A percentile compares a stretch with the other conserved stretches of the same genome.
Evolutionary conservation across 306 rosid genomes (phyloP).

Genomic region (Erythrophleum fordii): DNA sequence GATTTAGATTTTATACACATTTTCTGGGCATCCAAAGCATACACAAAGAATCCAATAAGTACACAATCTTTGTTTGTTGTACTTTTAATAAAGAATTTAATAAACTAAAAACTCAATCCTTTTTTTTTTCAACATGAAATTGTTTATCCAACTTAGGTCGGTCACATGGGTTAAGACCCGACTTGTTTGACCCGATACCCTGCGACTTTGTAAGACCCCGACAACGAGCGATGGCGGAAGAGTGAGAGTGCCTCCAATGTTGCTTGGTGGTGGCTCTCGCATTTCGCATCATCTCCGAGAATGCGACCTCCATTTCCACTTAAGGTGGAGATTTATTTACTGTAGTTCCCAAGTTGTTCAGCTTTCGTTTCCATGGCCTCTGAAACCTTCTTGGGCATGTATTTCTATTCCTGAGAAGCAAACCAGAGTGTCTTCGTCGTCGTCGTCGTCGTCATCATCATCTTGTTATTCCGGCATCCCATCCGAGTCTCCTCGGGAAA

Average conservation of each 20-base stretch:
- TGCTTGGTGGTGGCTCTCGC: conserved; percentile 48
- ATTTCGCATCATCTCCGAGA: conserved; percentile 62
- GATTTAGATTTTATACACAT: too few species aligned
- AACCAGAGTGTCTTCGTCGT: neutral
- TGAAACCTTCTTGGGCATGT: conserved; percentile 26
- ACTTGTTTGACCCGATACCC: too few species aligned
- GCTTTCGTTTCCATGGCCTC: conserved; percentile 49
- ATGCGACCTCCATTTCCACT: conserved; percentile 51
- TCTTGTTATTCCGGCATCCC: conserved; percentile 38
- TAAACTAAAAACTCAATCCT: too few species aligned
- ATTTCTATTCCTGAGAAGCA: neutral
- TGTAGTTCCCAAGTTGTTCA: conserved; percentile 37
- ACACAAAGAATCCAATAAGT: too few species aligned
- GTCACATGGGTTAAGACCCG: too few species aligned
- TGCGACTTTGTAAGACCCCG: too few species aligned
- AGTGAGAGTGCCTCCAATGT: conserved; percentile 32
- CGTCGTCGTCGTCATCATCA: neutral
- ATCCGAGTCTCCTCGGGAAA: conserved; percentile 51
- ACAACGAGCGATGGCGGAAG: too few species aligned
- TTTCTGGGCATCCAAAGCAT: too few species aligned
- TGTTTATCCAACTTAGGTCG: too few species aligned
- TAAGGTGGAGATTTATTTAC: conserved; percentile 33
- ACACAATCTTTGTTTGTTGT: too few species aligned
- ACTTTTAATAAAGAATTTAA: too few species aligned
- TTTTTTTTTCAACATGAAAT: too few species aligned